Conservation (phyloP, 805 yeast species). For the Teunomyces pallodes region DNA sequence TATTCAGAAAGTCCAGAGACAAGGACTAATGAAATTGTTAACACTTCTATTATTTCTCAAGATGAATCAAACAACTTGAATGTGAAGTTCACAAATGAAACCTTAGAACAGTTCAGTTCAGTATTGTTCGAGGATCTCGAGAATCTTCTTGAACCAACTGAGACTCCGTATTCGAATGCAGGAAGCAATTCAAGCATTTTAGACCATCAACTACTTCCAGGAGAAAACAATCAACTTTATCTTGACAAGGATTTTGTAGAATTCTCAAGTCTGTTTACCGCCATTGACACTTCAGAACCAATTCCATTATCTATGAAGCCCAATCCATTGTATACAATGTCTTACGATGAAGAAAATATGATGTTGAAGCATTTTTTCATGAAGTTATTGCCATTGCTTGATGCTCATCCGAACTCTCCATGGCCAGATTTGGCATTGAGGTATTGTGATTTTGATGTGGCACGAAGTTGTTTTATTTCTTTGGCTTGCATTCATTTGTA, state of each 20-base stretch:
- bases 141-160: slow-evolving; percentile 14
- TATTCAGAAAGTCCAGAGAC: not conserved
- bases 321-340: slow-evolving; percentile 12
- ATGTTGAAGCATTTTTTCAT: slow-evolving; percentile 57
- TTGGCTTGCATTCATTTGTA: slow-evolving; percentile 57
- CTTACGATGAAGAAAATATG: slow-evolving; percentile 50
- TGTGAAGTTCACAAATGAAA: slow-evolving; percentile 12
- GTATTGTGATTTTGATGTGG: slow-evolving; percentile 57
- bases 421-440: slow-evolving; percentile 60
- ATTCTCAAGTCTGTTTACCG: not conserved
- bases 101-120: slow-evolving; percentile 20
- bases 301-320: not conserved
- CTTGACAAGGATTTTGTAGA: slow-evolving; percentile 1
- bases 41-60: not conserved
- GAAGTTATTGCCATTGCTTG: slow-evolving; percentile 50
- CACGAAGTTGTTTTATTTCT: slow-evolving; percentile 56
- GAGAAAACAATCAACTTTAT: not conserved
- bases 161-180: not conserved
- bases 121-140: slow-evolving; percentile 27
- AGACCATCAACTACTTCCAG: not conserved
- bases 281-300: not conserved
- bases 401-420: slow-evolving; percentile 60
- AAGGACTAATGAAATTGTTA: not conserved
- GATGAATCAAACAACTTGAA: not conserved
- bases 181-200: not conserved